Evolutionary conservation across 2,329 filamentous ascomycete species (phyloP), one percentile per base, ranked within the genome.

Genomic region (Daldinia eschscholtzii): DNA sequence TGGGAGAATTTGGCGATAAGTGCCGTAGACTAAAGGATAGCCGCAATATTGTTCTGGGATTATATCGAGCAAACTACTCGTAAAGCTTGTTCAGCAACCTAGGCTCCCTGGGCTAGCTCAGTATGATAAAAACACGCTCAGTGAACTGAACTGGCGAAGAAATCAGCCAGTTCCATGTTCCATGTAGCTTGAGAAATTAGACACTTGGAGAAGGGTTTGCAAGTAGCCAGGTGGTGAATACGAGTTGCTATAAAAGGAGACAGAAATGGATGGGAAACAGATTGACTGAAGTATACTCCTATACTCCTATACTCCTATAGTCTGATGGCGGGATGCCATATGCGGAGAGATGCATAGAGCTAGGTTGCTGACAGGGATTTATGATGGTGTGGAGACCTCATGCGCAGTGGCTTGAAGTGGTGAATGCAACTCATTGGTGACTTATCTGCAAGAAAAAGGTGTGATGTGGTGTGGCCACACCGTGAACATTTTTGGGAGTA

Each of bases 401-500:
- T 66, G 58, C 37, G 64, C 30, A 55, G 55, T 56, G 52, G 26
- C 42, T 65, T 50, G 59, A 61, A 57, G 50, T 69, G 61, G 68
- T 65, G 68, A 72, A 50, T 56, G 65, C 10, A 39, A 59, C 35
- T 63, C 56, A 56, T 46, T 41, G 56, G 44, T 64, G 68, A 67
- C 68, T 71, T 66, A 63, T 53, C 52, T 33, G 20, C 35, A n/a
- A 50, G 18, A 50, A 56, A 64, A 64, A 56, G 68, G 65, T 15
- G 35, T 39, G 68, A 64, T 15, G 35, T 39, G 35, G 35, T 71
- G 70, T 69, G 65, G 65, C 61, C 64, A 71, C 68, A 71, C 70
- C 70, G 64, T 56, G 57, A 59, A 67, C 68, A 30, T n/a, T 65
- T 69, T 69, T 65, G 37, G 68, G 70, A 60, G 68, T n/a, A 58